Evolutionary conservation across 495 filamentous ascomycete genomes (phyloP).

Genomic region (Lasiosphaeria ovina): DNA sequence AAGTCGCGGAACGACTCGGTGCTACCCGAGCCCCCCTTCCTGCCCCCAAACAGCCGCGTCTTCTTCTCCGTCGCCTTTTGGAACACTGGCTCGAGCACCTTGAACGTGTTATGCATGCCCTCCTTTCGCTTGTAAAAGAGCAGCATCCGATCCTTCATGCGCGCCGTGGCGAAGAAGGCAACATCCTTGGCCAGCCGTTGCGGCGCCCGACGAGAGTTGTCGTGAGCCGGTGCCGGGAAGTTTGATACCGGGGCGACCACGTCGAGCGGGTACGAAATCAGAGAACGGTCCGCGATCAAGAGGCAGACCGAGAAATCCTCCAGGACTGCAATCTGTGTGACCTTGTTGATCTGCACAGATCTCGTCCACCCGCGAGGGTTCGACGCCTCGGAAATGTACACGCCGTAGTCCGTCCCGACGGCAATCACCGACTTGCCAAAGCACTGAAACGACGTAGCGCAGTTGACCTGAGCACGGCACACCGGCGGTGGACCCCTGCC

Average conservation of each 20-base stretch:
- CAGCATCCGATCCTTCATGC: slow-evolving; percentile 93
- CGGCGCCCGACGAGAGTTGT: slow-evolving; percentile 71
- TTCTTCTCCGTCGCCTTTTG: slow-evolving; percentile 81
- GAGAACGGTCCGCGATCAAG: slow-evolving; percentile 82
- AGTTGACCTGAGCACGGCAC: slow-evolving; percentile 83
- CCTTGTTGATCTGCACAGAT: slow-evolving; percentile 69
- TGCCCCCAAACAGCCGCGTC: slow-evolving; percentile 62
- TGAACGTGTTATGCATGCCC: slow-evolving; percentile 87
- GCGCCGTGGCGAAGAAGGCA: slow-evolving; percentile 89
- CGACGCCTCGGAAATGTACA: slow-evolving; percentile 79
- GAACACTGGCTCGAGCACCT: slow-evolving; percentile 91
- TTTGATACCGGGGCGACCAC: slow-evolving; percentile 75
- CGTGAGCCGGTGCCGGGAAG: slow-evolving; percentile 56
- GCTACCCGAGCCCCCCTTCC: slow-evolving; percentile 54
- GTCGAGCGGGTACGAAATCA: slow-evolving; percentile 94
- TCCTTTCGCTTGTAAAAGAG: slow-evolving; percentile 98
- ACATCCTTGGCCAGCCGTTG: slow-evolving; percentile 94
- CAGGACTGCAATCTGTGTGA: slow-evolving; percentile 90
- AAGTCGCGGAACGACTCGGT: slow-evolving; percentile 98
- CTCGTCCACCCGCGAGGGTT: slow-evolving; percentile 87
- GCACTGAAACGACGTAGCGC: slow-evolving; percentile 83
- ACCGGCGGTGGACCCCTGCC: slow-evolving; percentile 69
- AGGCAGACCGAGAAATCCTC: slow-evolving; percentile 94
- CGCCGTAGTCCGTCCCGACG: slow-evolving; percentile 91
- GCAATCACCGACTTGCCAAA: slow-evolving; percentile 86